Base-by-base conservation (phyloP, 192 early-diverging fungal species). In the Coemansia sp. region DNA sequence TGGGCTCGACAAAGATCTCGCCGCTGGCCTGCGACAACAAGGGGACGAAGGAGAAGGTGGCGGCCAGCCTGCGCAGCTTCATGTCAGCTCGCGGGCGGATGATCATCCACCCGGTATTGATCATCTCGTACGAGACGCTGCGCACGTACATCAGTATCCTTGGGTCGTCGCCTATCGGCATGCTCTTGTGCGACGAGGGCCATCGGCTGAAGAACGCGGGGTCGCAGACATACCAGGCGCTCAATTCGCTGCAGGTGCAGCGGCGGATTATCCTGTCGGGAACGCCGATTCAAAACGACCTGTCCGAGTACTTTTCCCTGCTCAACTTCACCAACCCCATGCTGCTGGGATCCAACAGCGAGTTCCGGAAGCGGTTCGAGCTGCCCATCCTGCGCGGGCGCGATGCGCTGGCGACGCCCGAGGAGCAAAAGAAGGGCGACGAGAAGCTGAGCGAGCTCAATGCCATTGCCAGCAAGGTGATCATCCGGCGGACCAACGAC, bases 101-200 rank as follows among this genome's bases (percentile, higher is more conserved):
- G 36, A 78, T 93, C 20, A 83, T 87, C 10, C 82, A 95, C 38
- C 90, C 89, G 30, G 94, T 99, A 5, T 61, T 99, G 19, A 99
- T 99, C 29, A 92, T 99, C 38, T 97, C 94, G 3, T 99, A 99
- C 52, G 96, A 99, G 73, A 89, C 89, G 18, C 66, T 99, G 42
- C 84, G 96, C 26, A 75, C 81, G 3, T 88, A 98, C 53, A 81
- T 85, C 3, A 65, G 75, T 7, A 78, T 86, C n/a, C 59, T 99
- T 7, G 58, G 76, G 4, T 82, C 86, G 8, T 79, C 85, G 3
- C 87, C 90, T 19, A 87, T 98, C 44, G 96, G 96, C 11, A 47
- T 99, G 26, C 67, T 99, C 38, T 55, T 99, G 14, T 99, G 96
- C 49, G 96, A 99, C 55, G 96, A 99, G 70, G 96, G 93, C 0